Conservation (phyloP, 768 basidiomycete genomes). For the Auricularia sp. region DNA sequence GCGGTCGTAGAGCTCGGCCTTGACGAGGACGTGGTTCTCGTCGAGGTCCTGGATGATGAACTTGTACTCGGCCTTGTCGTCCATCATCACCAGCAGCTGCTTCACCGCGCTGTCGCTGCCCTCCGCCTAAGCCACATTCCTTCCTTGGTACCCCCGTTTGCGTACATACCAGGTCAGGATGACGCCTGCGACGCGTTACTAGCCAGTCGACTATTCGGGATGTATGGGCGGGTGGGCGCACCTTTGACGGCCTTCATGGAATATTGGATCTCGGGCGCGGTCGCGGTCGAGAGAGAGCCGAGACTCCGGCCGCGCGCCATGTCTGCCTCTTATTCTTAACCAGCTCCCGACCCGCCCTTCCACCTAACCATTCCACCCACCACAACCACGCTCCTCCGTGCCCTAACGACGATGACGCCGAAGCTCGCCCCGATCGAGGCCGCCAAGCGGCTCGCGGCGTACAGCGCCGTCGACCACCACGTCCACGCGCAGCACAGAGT, state of each 20-base stretch:
- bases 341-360: neutral
- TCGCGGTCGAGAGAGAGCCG: conserved; percentile 2
- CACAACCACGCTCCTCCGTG: neutral
- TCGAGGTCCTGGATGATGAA: conserved; percentile 87
- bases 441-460: conserved; percentile 86
- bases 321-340: neutral
- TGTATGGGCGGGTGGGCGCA: conserved; percentile 9
- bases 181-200: conserved; percentile 33
- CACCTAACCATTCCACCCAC: neutral
- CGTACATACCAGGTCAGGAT: conserved; percentile 54
- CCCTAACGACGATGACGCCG: neutral
- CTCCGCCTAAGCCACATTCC: no score
- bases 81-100: conserved; percentile 74
- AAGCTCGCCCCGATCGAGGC: conserved; percentile 43
- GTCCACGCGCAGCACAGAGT: conserved; percentile 77
- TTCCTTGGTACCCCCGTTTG: neutral
- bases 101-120: conserved; percentile 80
- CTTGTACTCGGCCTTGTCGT: conserved; percentile 39
- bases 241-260: conserved; percentile 60
- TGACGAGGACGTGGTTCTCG: conserved; percentile 74
- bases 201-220: neutral
- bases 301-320: neutral
- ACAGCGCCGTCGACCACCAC: conserved; percentile 87
- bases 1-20: conserved; percentile 69
- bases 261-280: neutral